Evolutionary conservation across 805 yeast species (phyloP), one percentile per base, ranked within the genome.

Genomic region (Saturnispora zaruensis): DNA sequence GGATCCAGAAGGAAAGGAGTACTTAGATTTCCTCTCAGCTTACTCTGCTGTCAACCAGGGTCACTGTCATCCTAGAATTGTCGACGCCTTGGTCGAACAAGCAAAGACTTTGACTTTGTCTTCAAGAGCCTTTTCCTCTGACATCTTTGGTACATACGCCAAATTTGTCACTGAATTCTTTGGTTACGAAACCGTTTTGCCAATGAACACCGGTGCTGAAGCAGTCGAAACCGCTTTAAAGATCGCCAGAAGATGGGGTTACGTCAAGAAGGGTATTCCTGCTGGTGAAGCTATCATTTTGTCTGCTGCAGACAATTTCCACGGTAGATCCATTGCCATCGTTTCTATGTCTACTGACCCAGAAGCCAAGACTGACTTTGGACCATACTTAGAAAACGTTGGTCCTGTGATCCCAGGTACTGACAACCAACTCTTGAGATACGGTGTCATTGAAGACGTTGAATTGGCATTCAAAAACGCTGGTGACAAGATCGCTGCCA

Each of bases 151-250:
- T 41, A 75, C 76, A 32, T 91, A 80, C 64, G 93, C 96, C 57
- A 87, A 89, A 66, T 91, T 78, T 63, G 74, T 88, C 53, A 88
- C 96, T 48, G 93, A 89, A 65, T 90, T 72, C 65, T 91, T 91
- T 72, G 77, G 82, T 64, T 91, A 87, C 69, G 98, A 91, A 62
- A 82, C 81, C 84, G 91, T 91, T 9, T 73, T 91, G 65, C 98
- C 98, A 57, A 91, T 90, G 97, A 91, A 91, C 74, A 91, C 98
- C 13, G 98, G 98, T 65, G 97, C 97, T 37, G 98, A 91, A 72
- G 98, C 98, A 8, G 98, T 91, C 40, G 98, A 91, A 72, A 87
- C 96, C 38, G 96, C 86, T 26, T 74, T 91, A 65, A 91, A 91
- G 69, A 73, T 91, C 53, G 97, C 97, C 46, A 83, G 98, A 77